These are phyloP conservation scores for Diplodia mutila DNA, from an alignment of 2,329 filamentous ascomycete species.

Conservation along the genomic window DNA sequence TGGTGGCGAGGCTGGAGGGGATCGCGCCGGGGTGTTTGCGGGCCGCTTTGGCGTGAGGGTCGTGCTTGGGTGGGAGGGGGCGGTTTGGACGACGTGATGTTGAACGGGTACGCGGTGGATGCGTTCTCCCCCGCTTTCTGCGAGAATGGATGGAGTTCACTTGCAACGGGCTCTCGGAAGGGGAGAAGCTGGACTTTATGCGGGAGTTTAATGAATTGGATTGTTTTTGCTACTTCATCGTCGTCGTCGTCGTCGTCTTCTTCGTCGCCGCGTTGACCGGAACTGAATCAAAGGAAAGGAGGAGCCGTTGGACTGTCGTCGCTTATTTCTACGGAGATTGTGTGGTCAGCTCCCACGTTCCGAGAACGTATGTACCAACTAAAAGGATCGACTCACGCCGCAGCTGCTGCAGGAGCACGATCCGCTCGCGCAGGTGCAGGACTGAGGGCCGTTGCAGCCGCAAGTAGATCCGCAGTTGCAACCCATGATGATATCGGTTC, in stretches of 20 bases:
- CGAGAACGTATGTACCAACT: no score
- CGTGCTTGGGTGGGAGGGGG: no score
- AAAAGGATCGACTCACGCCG: background rate
- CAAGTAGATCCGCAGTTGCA: slow-evolving; percentile 18
- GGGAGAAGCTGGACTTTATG: no score
- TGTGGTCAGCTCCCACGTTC: no score
- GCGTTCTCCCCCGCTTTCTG: no score
- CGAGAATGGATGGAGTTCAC: no score
- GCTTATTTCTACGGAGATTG: background rate
- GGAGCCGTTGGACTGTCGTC: no score
- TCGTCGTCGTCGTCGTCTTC: background rate
- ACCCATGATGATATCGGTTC: background rate
- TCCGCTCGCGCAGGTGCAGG: slow-evolving; percentile 6
- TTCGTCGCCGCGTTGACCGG: no score
- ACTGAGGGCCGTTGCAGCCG: slow-evolving; percentile 1
- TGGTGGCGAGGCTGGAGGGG: slow-evolving; percentile 30
- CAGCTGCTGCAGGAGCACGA: slow-evolving; percentile 14
- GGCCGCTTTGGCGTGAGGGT: background rate
- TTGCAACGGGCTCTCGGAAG: no score
- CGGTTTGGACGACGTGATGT: no score
- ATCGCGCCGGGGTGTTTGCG: slow-evolving; percentile 29
- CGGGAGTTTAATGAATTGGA: background rate
- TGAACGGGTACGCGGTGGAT: no score
- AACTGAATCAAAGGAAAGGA: no score
- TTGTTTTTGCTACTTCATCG: background rate